Percentiles rank a stretch among this genome's conserved stretches.
Evolutionary conservation across 1,284 basidiomycete species (phyloP).

Genomic region (Rhodotorula sp.): DNA sequence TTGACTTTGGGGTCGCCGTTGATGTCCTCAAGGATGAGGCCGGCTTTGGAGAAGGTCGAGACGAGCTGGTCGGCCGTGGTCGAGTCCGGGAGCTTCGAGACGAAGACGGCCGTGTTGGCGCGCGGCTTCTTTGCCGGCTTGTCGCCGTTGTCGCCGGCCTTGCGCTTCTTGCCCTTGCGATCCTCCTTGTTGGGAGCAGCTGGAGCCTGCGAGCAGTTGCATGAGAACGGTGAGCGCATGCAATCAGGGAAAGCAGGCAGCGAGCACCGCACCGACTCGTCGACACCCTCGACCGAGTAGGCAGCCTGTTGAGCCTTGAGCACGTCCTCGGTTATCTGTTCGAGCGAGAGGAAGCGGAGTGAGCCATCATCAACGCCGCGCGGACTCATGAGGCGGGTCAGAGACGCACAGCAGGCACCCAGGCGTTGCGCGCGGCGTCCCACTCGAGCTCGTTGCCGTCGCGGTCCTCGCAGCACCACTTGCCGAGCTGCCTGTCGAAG

Average conservation of each 20-base stretch:
- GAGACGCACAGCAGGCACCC: constrained; percentile 87
- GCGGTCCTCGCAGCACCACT: constrained; percentile 87
- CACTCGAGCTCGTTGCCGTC: constrained; percentile 83
- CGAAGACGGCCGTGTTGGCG: constrained; percentile 83
- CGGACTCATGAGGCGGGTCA: constrained; percentile 56
- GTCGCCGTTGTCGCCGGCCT: constrained; percentile 57
- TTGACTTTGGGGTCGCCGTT: constrained; percentile 85
- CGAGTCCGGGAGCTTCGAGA: constrained; percentile 78
- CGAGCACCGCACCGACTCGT: constrained; percentile 26
- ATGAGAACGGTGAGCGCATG: background rate
- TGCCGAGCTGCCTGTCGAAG: constrained; percentile 70
- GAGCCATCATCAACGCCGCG: background rate
- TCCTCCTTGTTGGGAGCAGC: constrained; percentile 64
- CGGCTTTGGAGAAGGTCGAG: constrained; percentile 82
- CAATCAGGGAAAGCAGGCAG: background rate
- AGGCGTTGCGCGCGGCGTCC: constrained; percentile 68
- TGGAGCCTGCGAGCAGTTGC: constrained; percentile 62
- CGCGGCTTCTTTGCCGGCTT: constrained; percentile 57
- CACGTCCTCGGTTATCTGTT: constrained; percentile 28
- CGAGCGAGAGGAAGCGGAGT: constrained; percentile 13
- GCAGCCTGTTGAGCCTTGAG: constrained; percentile 32
- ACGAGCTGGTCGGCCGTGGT: constrained; percentile 73
- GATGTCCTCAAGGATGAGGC: constrained; percentile 82
- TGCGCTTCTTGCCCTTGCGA: constrained; percentile 65
- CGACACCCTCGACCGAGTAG: constrained; percentile 36